Evolutionary conservation across 1,139 yeast species (phyloP).

Genomic region (Magnusiomyces suaveolens): DNA sequence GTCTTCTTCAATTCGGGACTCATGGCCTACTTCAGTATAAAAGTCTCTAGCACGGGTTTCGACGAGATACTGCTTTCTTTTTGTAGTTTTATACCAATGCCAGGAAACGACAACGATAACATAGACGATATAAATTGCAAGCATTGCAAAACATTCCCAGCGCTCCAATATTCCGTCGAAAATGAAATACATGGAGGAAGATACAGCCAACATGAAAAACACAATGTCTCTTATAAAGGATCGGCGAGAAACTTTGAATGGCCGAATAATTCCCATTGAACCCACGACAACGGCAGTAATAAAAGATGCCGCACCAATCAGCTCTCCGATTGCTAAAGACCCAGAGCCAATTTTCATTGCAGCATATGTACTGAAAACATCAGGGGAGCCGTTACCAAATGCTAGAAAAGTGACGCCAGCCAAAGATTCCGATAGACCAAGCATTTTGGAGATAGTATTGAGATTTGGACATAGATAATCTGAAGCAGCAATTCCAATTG

Average conservation of each 20-base stretch:
- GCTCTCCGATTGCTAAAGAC: conserved; percentile 76
- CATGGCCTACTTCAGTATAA: conserved; percentile 25
- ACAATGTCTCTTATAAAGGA: conserved; percentile 47
- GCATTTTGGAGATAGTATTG: conserved; percentile 46
- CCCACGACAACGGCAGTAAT: conserved; percentile 72
- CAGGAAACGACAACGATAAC: conserved; percentile 41
- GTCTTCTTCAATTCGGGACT: conserved; percentile 18
- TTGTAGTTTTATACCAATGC: conserved; percentile 32
- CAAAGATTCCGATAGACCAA: conserved; percentile 63
- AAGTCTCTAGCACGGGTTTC: conserved; percentile 25
- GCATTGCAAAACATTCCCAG: conserved; percentile 41
- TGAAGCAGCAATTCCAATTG: conserved; percentile 65
- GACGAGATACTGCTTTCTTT: conserved; percentile 19
- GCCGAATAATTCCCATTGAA: conserved; percentile 56
- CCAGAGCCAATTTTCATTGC: conserved; percentile 64
- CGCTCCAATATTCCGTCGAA: conserved; percentile 39
- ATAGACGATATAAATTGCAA: conserved; percentile 44
- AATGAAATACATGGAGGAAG: conserved; percentile 37
- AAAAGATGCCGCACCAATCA: conserved; percentile 76
- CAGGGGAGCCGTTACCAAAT: conserved; percentile 89
- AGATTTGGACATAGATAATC: conserved; percentile 70
- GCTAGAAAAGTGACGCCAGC: conserved; percentile 86
- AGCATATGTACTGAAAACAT: conserved; percentile 71
- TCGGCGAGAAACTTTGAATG: conserved; percentile 47
- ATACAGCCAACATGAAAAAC: conserved; percentile 43